Base-by-base conservation (phyloP, 768 basidiomycete genomes). In the Sporobolomyces phaffii region DNA sequence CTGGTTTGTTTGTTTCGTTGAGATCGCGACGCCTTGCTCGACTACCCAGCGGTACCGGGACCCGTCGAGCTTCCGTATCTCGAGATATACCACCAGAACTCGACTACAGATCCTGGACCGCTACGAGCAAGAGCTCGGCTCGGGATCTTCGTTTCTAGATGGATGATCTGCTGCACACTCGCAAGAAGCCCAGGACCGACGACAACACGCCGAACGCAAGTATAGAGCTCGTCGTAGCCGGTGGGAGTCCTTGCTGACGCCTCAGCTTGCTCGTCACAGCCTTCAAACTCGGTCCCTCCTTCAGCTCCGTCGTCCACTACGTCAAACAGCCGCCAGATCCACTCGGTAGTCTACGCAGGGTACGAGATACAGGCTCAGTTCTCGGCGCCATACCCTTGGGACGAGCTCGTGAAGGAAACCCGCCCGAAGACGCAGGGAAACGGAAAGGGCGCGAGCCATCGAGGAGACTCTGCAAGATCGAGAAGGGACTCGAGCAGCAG, bases 361-460 rank as follows among this genome's bases (percentile, higher is more conserved):
- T 72, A 68, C 62, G 66, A 72, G 50, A 68, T 72, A 45, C 52
- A 34, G 20, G 62, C 60, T 3, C 52, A 52, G 31, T 72, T 43
- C 60, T 20, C 31, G 3, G 62, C 64, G 38, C 65, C 65, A 3
- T 72, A 72, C 29, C 70, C 70, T 24, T 57, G 67, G 48, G 65
- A 68, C 28, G 70, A 72, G 10, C 28, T 63, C 28, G 36, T 48
- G 26, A 40, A 29, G 18, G 31, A 54, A 24, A n/a, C 63, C 10
- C 26, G 33, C 28, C 18, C 34, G 57, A 15, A 40, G 22, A 52
- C 6, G 26, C 6, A 44, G 24, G 47, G 28, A 52, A 47, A 41
- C 18, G 64, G 13, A 24, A 53, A 26, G 26, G 28, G 18, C 43
- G 38, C 14, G 44, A 49, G 57, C 14, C 28, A 18, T 59, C 52